Conservation (phyloP, 1,139 yeast species). For the Petasospora fabianii region DNA sequence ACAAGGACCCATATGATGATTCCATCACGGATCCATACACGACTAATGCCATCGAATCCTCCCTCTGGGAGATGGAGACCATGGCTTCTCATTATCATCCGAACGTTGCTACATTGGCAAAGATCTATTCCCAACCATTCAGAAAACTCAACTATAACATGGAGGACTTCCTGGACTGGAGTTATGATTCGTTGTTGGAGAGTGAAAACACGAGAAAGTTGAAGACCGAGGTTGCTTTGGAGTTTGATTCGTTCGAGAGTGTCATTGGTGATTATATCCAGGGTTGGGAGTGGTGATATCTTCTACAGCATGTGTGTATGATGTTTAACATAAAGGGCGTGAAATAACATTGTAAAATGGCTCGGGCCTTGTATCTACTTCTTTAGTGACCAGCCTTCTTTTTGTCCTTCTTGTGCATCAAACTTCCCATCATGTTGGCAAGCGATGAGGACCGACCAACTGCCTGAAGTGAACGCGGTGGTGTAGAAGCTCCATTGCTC, state of each 20-base stretch:
- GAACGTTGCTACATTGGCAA: constrained; percentile 87
- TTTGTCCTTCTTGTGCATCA: constrained; percentile 24
- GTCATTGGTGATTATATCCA: constrained; percentile 25
- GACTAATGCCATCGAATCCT: constrained; percentile 78
- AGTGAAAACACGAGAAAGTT: constrained; percentile 71
- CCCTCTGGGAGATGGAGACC: constrained; percentile 88
- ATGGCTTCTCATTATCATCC: constrained; percentile 91
- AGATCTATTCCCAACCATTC: constrained; percentile 85
- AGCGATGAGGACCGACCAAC: constrained; percentile 23
- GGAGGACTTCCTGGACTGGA: constrained; percentile 95
- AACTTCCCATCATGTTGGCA: constrained; percentile 24
- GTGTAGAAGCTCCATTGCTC: neutral
- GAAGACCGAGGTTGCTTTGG: constrained; percentile 72
- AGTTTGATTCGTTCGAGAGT: constrained; percentile 48
- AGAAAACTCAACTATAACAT: constrained; percentile 80
- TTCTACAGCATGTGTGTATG: no score
- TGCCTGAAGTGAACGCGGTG: constrained; percentile 6
- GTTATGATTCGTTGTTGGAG: constrained; percentile 67
- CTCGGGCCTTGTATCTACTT: no score
- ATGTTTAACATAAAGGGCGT: no score
- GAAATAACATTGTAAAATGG: no score
- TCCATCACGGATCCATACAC: constrained; percentile 67
- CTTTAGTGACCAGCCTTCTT: constrained; percentile 7
- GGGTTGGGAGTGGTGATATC: constrained; percentile 25
- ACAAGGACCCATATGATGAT: constrained; percentile 64